Evolutionary conservation across 2,329 filamentous ascomycete species (phyloP), one percentile per base, ranked within the genome.

Genomic region (Penicillium sp.): DNA sequence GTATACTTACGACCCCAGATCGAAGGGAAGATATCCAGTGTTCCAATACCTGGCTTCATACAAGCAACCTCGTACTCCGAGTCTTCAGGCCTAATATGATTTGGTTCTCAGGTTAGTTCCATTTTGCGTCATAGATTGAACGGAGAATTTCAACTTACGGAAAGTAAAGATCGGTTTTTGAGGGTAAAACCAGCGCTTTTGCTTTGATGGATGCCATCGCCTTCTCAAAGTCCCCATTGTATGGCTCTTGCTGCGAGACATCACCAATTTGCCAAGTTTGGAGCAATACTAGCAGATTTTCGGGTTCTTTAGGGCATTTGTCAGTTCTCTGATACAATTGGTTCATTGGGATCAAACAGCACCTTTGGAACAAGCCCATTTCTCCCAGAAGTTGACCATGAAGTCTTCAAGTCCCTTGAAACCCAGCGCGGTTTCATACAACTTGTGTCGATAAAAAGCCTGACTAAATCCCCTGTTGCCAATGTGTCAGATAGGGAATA

Each of bases 211-310:
- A 81, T 46, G 79, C 78, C 83, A 93, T 81, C 0, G 87, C 85
- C 52, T 81, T 80, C 57, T 82, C 80, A 61, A 91, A 88, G 60
- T 89, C 75, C 1, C 84, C 86, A 57, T 87, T 81, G 61, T 89
- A 92, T 3, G 84, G 86, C 53, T 85, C 80, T 66, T 91, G 87
- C 5, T 82, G 74, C 4, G 88, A 89, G 49, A 85, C 82, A 65
- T 93, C 88, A 1, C 82, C 89, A 5, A 83, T 80, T 71, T 93
- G 89, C 90, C 90, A 94, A 0, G 89, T 92, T 34, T 88, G 82
- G 4, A 91, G 76, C 89, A 92, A 91, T 1, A 82, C 81, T 0
- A 92, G 77, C 69, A 92, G 78, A 60, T 92, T 90, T 63, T 91
- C 88, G 0, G 89, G 88, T 63, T 91, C 87, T 80, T 64, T 27